phyloP scores from a whole-genome alignment of 176 grass and related monocot species.

The Bolboschoenus planiculmis region DNA sequence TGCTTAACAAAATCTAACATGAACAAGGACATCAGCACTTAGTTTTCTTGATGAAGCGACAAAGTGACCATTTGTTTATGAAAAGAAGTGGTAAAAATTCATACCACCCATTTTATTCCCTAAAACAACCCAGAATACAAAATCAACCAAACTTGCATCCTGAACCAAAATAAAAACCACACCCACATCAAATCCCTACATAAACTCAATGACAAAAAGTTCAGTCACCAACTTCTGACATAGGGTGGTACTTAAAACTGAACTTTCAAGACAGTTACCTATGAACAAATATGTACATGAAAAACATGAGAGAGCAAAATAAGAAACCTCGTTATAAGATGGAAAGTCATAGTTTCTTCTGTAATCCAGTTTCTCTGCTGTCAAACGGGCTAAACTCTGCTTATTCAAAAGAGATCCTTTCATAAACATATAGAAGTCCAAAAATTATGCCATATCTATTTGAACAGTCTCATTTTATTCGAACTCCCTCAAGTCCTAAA shows the following conservation, averaged over 20 bases:
- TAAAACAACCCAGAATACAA: background rate
- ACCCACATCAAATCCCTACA: background rate
- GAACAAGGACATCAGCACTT: background rate
- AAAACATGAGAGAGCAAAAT: background rate
- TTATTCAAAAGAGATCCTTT: constrained; percentile 17
- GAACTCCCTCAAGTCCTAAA: background rate
- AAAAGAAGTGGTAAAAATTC: background rate
- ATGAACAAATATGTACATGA: background rate
- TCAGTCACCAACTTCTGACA: background rate
- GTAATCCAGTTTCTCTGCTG: constrained; percentile 49
- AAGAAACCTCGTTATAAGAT: constrained; percentile 60
- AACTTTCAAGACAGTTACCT: background rate
- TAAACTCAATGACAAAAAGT: background rate
- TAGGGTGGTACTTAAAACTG: background rate
- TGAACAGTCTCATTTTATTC: background rate
- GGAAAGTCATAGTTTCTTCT: constrained; percentile 49
- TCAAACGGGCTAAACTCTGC: constrained; percentile 72
- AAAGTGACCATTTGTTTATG: background rate
- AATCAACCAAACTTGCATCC: background rate
- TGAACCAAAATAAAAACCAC: background rate
- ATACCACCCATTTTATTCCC: background rate
- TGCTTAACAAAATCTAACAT: background rate
- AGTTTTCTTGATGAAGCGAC: background rate
- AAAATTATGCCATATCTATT: background rate
- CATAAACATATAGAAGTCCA: background rate